phyloP scores from a whole-genome alignment of 805 yeast species.

The Candida andamanensis region DNA sequence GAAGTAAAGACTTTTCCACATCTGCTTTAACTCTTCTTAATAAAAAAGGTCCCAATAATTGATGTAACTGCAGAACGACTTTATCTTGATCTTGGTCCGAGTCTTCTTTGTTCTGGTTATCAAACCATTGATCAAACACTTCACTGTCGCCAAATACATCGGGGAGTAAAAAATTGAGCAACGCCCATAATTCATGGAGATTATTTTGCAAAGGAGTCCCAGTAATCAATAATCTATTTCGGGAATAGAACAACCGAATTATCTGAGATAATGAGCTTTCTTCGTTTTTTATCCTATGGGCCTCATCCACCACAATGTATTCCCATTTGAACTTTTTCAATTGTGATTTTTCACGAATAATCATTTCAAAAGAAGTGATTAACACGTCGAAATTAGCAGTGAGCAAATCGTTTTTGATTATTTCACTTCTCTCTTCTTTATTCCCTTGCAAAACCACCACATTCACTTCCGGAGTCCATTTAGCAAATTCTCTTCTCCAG shows the following conservation, averaged over 20 bases:
- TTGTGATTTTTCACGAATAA: conserved; percentile 65
- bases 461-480: conserved; percentile 77
- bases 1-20: conserved; percentile 73
- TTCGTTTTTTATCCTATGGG: conserved; percentile 78
- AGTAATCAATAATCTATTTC: conserved; percentile 65
- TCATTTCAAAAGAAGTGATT: conserved; percentile 70
- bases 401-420: conserved; percentile 47
- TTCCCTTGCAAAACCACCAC: conserved; percentile 71
- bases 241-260: conserved; percentile 65
- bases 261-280: conserved; percentile 69
- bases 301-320: conserved; percentile 76
- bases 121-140: conserved; percentile 74
- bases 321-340: conserved; percentile 69
- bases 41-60: conserved; percentile 70
- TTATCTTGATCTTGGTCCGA: conserved; percentile 46
- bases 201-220: conserved; percentile 83
- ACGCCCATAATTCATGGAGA: conserved; percentile 76
- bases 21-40: conserved; percentile 74
- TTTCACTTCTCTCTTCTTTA: conserved; percentile 56
- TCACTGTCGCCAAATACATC: conserved; percentile 72
- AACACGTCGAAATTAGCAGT: conserved; percentile 68
- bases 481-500: conserved; percentile 72
- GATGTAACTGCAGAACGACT: conserved; percentile 65
- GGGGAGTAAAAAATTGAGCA: conserved; percentile 69
- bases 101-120: conserved; percentile 21